Evolutionary conservation across 495 filamentous ascomycete species (phyloP).

Genomic region (Penicillium tannophilum): DNA sequence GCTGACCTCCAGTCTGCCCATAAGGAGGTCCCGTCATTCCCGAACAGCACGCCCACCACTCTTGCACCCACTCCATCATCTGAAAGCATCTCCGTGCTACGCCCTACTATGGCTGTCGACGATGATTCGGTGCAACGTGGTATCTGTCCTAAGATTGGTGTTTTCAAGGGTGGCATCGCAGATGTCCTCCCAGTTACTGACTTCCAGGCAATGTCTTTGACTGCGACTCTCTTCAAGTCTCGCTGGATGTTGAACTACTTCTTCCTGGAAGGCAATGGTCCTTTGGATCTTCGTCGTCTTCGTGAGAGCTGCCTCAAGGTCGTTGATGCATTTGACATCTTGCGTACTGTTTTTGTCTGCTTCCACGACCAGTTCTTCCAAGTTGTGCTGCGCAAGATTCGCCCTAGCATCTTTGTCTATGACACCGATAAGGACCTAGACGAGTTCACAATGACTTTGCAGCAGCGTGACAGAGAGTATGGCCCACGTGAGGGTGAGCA

Average conservation of each 20-base stretch:
- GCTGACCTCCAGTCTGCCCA: slow-evolving; percentile 24
- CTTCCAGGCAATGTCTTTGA: slow-evolving; percentile 65
- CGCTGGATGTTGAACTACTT: slow-evolving; percentile 61
- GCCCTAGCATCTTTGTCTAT: slow-evolving; percentile 54
- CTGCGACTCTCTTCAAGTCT: slow-evolving; percentile 55
- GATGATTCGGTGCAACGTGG: slow-evolving; percentile 44
- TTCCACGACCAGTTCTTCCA: slow-evolving; percentile 58
- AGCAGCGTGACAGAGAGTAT: slow-evolving; percentile 50
- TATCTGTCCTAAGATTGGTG: slow-evolving; percentile 56
- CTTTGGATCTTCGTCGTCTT: slow-evolving; percentile 49
- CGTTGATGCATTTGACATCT: slow-evolving; percentile 61
- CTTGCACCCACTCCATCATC: slow-evolving; percentile 31
- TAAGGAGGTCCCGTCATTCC: slow-evolving; percentile 23
- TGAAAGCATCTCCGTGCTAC: slow-evolving; percentile 48
- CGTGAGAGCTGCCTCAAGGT: slow-evolving; percentile 47
- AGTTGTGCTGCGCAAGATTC: slow-evolving; percentile 60
- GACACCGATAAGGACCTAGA: slow-evolving; percentile 55
- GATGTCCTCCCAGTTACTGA: slow-evolving; percentile 64
- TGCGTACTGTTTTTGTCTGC: slow-evolving; percentile 70
- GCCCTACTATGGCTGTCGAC: slow-evolving; percentile 41
- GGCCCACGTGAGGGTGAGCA: slow-evolving; percentile 61
- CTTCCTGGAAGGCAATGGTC: slow-evolving; percentile 53
- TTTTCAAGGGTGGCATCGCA: slow-evolving; percentile 56
- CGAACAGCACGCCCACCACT: slow-evolving; percentile 18
- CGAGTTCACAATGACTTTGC: slow-evolving; percentile 51